Evolutionary conservation across 2,329 filamentous ascomycete species (phyloP), one percentile per base, ranked within the genome.

Genomic region (Colletotrichum godetiae): DNA sequence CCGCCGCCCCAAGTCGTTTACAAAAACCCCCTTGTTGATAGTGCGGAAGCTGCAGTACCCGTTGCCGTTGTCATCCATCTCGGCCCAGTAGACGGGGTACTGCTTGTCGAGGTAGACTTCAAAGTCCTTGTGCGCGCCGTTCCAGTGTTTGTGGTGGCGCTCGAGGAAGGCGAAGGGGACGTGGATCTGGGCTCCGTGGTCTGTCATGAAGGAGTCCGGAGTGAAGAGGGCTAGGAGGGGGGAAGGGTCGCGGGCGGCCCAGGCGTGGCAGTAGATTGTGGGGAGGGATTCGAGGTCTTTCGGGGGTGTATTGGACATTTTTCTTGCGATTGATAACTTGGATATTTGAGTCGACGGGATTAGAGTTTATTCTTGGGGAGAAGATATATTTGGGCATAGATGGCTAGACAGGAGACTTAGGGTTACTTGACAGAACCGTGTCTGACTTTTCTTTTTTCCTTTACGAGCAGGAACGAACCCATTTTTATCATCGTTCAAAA

Each of bases 121-220:
- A 7, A 73, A 73, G 33, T 73, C 24, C 13, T 57, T 24, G 35
- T 70, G 60, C 4, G 67, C 66, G 8, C 66, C 70, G 66, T 73
- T 73, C 66, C 70, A 70, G 60, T 73, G 70, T 55, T 63, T 60
- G n/a, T 73, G 66, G 35, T 70, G 70, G 7, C 66, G 59, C 13
- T 70, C 60, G n/a, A 73, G 66, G 27, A 70, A 73, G 33, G 55
- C 24, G 27, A 49, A 65, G 3, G 66, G 70, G 13, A 65, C 33
- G 46, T 70, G 70, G 19, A 69, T 65, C 8, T 70, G 70, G 8
- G 66, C 70, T 6, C 67, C 66, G 66, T 73, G 70, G 46, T 73
- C 66, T 12, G 70, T 73, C 70, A 73, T 73, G 1, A 57, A 27
- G n/a, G 66, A 49, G 66, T 70, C 60, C n/a, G 19, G 11, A 4